Evolutionary conservation across 2,329 filamentous ascomycete species (phyloP), one percentile per base, ranked within the genome.

Genomic region (Aureobasidium vineae): DNA sequence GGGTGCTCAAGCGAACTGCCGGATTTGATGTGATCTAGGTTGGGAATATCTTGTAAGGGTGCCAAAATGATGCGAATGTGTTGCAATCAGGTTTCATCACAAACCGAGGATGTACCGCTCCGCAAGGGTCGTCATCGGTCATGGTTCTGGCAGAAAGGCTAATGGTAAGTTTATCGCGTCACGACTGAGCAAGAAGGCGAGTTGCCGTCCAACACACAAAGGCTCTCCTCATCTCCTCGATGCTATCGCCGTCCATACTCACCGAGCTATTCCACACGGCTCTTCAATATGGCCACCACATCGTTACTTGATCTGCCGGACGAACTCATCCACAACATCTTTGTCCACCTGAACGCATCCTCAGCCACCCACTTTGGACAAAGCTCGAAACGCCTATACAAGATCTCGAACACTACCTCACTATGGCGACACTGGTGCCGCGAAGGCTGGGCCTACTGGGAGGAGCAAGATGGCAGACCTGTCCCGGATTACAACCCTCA

Each of bases 341-440:
- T 97, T 70, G 82, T 83, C 69, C 87, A 87, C 73, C 80, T 86
- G 60, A 79, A 82, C 57, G 82, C 85, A 10, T 71, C 71, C 52
- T 80, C 80, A 45, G 79, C 85, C 38, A 75, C 84, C 50, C 77
- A 81, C 79, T 45, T 66, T 5, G 73, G 88, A 83, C 70, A 81
- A 31, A 82, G 89, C 13, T 91, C 85, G 26, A 85, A 81, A 70
- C 86, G 86, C 67, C 84, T 94, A 71, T 80, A 86, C 71, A 80
- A 82, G 56, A 80, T 96, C 66, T 84, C 87, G 45, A 86, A 88
- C 71, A 89, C 91, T 67, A 86, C 88, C 8, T 79, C 93, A 31
- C 82, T 97, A 63, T 98, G 95, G 94, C 88, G 87, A 69, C 79
- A 85, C 72, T 86, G 94, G 75, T 98, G 95, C 77, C 77, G 79